These are phyloP conservation scores for Incumbomyces delicatus DNA, from an alignment of 2,329 filamentous ascomycete species.

Conservation along the genomic window DNA sequence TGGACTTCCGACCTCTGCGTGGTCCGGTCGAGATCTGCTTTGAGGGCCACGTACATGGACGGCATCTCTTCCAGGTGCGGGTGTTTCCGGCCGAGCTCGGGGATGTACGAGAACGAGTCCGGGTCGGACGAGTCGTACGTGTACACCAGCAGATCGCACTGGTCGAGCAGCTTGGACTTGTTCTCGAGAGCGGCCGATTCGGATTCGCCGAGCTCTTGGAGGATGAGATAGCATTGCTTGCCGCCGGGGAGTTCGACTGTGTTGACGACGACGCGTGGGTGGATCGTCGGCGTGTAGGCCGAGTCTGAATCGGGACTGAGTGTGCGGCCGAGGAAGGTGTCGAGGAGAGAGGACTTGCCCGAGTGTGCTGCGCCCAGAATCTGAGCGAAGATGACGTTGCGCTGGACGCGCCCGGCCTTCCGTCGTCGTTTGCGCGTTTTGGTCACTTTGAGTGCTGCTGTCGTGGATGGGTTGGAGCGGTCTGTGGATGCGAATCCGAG, in stretches of 20 bases:
- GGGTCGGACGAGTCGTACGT: constrained; percentile 95
- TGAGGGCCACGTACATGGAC: constrained; percentile 82
- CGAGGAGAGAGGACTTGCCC: constrained; percentile 83
- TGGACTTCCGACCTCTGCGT: constrained; percentile 88
- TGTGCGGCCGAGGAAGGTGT: constrained; percentile 80
- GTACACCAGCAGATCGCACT: constrained; percentile 90
- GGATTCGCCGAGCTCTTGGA: constrained; percentile 80
- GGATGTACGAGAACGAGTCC: constrained; percentile 88
- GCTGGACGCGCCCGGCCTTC: constrained; percentile 74
- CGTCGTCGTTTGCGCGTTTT: constrained; percentile 79
- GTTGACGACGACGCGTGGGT: constrained; percentile 86
- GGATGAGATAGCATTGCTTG: constrained; percentile 92
- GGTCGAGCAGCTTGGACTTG: constrained; percentile 67
- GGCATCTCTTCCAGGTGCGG: constrained; percentile 82
- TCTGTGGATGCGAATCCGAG: constrained; percentile 82
- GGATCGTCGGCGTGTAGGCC: constrained; percentile 90
- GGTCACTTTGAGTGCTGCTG: constrained; percentile 80
- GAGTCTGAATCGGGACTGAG: constrained; percentile 50
- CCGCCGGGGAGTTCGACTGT: constrained; percentile 92
- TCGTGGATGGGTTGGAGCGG: constrained; percentile 61
- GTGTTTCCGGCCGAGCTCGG: constrained; percentile 66
- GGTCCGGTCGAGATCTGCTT: constrained; percentile 91
- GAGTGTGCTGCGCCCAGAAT: constrained; percentile 75
- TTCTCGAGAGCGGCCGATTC: constrained; percentile 93
- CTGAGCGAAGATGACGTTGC: constrained; percentile 91